Evolutionary conservation across 768 basidiomycete genomes (phyloP).

Genomic region (Phlebiopsis gigantea): DNA sequence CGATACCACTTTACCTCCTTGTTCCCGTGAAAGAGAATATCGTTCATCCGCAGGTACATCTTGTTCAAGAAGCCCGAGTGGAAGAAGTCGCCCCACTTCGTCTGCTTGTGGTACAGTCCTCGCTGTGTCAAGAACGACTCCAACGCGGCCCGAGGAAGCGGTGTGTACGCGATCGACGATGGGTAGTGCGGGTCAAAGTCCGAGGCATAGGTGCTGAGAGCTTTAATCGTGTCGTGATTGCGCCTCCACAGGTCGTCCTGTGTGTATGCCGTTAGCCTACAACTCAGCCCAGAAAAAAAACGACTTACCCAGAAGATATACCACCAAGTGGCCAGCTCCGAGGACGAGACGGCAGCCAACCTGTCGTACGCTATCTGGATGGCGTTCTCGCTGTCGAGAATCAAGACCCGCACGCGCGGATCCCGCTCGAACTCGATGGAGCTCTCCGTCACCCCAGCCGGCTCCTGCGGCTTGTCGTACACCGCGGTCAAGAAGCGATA

Average conservation of each 20-base stretch:
- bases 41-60: constrained; percentile 66
- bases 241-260: constrained; percentile 76
- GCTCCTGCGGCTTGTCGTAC: constrained; percentile 50
- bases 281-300: neutral
- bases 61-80: constrained; percentile 67
- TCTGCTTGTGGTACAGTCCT: constrained; percentile 46
- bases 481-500: constrained; percentile 60
- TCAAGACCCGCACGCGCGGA: constrained; percentile 46
- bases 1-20: constrained; percentile 36
- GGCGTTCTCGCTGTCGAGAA: constrained; percentile 38
- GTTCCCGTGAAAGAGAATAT: constrained; percentile 53
- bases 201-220: constrained; percentile 39
- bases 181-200: constrained; percentile 73
- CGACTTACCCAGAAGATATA: constrained; percentile 67
- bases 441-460: constrained; percentile 38
- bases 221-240: constrained; percentile 53
- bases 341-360: constrained; percentile 41
- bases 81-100: constrained; percentile 43
- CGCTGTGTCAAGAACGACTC: constrained; percentile 61
- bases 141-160: constrained; percentile 56
- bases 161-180: constrained; percentile 67
- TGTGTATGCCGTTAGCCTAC: neutral
- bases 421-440: constrained; percentile 48
- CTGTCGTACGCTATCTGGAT: constrained; percentile 51
- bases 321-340: constrained; percentile 64